These are phyloP conservation scores for Macrotyloma uniflorum DNA, from an alignment of 306 rosid species.

Conservation along the genomic window DNA sequence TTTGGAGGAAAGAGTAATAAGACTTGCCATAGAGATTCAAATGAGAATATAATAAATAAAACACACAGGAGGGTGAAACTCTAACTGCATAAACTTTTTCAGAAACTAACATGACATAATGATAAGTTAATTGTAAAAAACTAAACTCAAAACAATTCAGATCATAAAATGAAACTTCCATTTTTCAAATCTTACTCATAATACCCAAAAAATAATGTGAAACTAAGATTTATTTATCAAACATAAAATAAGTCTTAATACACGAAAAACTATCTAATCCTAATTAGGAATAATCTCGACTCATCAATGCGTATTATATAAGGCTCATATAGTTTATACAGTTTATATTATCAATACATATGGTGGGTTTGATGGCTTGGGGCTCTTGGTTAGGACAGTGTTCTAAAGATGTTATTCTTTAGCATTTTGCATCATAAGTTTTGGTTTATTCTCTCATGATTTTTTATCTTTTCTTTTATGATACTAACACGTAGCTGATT, in stretches of 20 bases:
- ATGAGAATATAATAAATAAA: too few species aligned
- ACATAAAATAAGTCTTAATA: not conserved
- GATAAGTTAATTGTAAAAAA: not conserved
- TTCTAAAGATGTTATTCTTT: too few species aligned
- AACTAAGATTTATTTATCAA: not conserved
- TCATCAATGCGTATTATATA: not conserved
- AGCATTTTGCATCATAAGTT: too few species aligned
- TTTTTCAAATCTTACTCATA: not conserved
- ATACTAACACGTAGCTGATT: too few species aligned
- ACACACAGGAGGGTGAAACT: not conserved
- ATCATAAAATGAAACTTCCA: not conserved
- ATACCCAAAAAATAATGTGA: not conserved
- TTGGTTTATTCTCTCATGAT: too few species aligned
- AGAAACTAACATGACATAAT: not conserved
- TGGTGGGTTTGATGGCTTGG: too few species aligned
- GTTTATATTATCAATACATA: too few species aligned
- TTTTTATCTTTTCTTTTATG: too few species aligned
- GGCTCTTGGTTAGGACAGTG: too few species aligned
- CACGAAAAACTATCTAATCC: not conserved
- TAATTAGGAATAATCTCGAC: not conserved
- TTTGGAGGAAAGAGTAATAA: not conserved
- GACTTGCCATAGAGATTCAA: too few species aligned
- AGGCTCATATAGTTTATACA: too few species aligned
- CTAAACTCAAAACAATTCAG: not conserved
- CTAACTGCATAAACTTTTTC: not conserved